A percentile compares a stretch with the other conserved stretches of the same genome.
Conservation (phyloP, 2,329 filamentous ascomycete genomes). For the Fusarium papillatum region DNA sequence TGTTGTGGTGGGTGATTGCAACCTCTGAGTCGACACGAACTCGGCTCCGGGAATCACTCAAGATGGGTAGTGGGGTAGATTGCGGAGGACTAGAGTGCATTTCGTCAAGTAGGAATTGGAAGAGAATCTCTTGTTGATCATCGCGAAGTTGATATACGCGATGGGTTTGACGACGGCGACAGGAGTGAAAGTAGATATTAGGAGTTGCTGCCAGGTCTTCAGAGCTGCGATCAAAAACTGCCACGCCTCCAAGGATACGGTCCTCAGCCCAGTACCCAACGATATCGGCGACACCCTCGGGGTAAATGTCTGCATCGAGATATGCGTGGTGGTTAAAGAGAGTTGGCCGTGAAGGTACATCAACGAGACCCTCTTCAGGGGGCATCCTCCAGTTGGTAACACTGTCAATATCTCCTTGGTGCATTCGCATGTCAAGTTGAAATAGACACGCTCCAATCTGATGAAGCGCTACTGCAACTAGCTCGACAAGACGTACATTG, state of each 20-base stretch:
- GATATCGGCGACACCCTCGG: slow-evolving; percentile 18
- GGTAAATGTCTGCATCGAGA: slow-evolving; percentile 28
- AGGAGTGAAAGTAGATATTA: slow-evolving; percentile 29
- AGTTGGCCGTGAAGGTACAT: slow-evolving; percentile 6
- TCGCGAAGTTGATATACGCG: slow-evolving; percentile 25
- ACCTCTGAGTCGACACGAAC: slow-evolving; percentile 19
- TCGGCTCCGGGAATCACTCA: slow-evolving; percentile 11
- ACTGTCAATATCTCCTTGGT: slow-evolving; percentile 15
- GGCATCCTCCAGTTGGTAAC: slow-evolving; percentile 23
- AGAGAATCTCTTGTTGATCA: slow-evolving; percentile 19
- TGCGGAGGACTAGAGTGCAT: background rate
- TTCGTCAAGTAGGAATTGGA: slow-evolving; percentile 15
- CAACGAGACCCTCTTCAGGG: background rate
- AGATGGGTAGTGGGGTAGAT: slow-evolving; percentile 9
- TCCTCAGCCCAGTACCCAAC: slow-evolving; percentile 34
- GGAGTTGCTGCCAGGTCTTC: background rate
- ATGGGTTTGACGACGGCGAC: slow-evolving; percentile 21
- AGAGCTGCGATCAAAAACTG: slow-evolving; percentile 9
- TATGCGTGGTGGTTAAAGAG: slow-evolving; percentile 25
- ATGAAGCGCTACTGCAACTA: slow-evolving; percentile 15
- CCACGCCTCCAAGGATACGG: slow-evolving; percentile 19
- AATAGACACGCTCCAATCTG: slow-evolving; percentile 17
- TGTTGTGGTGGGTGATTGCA: slow-evolving; percentile 14
- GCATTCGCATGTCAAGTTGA: slow-evolving; percentile 14
- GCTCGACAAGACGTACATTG: slow-evolving; percentile 4